Evolutionary conservation across 1,284 basidiomycete genomes (phyloP).

Genomic region (Veloporphyrellus conicus): DNA sequence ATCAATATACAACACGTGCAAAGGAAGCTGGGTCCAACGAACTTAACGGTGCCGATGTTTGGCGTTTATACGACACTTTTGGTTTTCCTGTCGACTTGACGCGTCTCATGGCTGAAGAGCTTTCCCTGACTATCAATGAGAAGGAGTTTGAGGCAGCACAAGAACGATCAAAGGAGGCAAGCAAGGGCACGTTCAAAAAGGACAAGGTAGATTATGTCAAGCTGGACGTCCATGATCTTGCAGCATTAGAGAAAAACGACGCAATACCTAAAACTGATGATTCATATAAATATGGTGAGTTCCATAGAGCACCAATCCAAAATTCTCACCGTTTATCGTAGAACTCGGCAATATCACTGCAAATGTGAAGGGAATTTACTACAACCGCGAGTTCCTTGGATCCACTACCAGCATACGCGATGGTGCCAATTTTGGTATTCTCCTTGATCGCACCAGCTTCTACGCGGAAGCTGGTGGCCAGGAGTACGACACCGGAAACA

Average conservation of each 20-base stretch:
- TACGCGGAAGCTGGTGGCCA: constrained; percentile 98
- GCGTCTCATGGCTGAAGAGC: constrained; percentile 95
- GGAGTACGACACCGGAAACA: constrained; percentile 93
- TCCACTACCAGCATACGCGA: constrained; percentile 66
- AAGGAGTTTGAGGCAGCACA: constrained; percentile 89
- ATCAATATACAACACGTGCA: constrained; percentile 79
- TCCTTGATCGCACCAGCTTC: constrained; percentile 94
- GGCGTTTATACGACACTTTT: constrained; percentile 97
- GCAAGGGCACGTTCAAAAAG: constrained; percentile 76
- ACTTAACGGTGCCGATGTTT: constrained; percentile 89
- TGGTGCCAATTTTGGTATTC: constrained; percentile 72
- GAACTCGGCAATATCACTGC: constrained; percentile 74
- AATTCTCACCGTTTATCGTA: constrained; percentile 31
- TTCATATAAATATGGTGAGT: constrained; percentile 78
- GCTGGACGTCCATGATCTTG: constrained; percentile 95
- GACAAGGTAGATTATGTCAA: constrained; percentile 71
- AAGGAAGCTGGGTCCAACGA: constrained; percentile 61
- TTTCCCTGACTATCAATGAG: constrained; percentile 82
- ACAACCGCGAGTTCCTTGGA: constrained; percentile 70
- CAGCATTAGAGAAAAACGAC: constrained; percentile 76
- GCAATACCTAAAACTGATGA: constrained; percentile 93
- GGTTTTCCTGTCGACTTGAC: constrained; percentile 98
- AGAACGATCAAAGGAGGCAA: constrained; percentile 84
- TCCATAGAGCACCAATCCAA: neutral
- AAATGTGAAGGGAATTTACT: constrained; percentile 82